Conservation (phyloP, 2,329 filamentous ascomycete species). For the Hortaea sp. region DNA sequence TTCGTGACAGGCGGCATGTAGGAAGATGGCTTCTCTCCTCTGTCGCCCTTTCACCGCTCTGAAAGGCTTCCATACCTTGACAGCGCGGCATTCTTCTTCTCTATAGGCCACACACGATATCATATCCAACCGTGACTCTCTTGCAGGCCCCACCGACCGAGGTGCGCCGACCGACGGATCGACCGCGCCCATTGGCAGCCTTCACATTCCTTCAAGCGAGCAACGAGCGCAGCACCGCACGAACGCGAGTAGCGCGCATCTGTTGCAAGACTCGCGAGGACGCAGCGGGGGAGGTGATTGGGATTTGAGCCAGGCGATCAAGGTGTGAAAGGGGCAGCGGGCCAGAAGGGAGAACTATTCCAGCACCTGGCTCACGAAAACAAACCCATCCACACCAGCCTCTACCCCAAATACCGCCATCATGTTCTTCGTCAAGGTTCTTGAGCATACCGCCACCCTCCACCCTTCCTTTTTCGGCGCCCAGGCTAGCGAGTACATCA, state of each 20-base stretch:
- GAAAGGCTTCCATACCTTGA: slow-evolving; percentile 13
- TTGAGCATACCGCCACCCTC: slow-evolving; percentile 87
- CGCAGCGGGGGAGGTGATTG: too few relatives aligned
- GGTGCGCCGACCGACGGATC: not conserved
- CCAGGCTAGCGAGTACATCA: slow-evolving; percentile 85
- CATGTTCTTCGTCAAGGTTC: slow-evolving; percentile 98
- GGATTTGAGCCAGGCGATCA: too few relatives aligned
- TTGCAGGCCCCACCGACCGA: not conserved
- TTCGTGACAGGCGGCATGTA: not conserved
- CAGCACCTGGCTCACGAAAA: too few relatives aligned
- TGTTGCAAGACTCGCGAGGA: too few relatives aligned
- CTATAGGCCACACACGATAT: not conserved
- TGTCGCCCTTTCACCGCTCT: slow-evolving; percentile 14
- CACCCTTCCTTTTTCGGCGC: slow-evolving; percentile 96
- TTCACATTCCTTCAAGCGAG: not conserved
- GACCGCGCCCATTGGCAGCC: not conserved
- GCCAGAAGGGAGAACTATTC: too few relatives aligned
- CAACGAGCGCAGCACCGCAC: not conserved
- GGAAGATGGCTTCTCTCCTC: slow-evolving; percentile 1
- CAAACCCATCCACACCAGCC: not conserved
- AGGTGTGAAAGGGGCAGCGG: too few relatives aligned
- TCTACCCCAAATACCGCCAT: slow-evolving; percentile 1
- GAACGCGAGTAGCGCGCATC: not conserved
- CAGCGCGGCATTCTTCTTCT: not conserved
- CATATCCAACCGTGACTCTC: not conserved